Base-by-base conservation (phyloP, 164 flowering plant species). In the Cinnamomum micranthum region DNA sequence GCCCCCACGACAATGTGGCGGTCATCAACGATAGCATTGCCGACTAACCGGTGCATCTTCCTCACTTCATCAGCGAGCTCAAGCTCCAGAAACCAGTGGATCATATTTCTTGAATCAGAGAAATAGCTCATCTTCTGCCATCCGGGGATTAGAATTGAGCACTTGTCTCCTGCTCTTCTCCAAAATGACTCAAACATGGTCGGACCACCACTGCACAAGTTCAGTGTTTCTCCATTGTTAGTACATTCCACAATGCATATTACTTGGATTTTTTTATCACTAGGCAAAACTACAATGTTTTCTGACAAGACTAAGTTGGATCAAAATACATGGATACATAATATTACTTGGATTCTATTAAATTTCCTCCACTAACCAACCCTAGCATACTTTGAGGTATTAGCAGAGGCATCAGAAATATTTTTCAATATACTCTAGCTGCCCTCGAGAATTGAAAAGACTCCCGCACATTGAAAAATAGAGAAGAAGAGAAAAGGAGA, bases 71-170 rank as follows among this genome's bases (percentile, higher is more conserved):
- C 77, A 7, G 85, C 92, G 23, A 96, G 82, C 64, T 85, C 89
- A 0, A 92, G 91, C 86, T 90, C 98, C 66, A 94, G 65, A 71
- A 92, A 96, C 99, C 98, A 92, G 83, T 95, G 92, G 1, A 89
- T n/a, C n/a, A n/a, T 59, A 76, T 81, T 89, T 3, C 55, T 66
- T 13, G 69, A 33, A 73, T 94, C 92, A 0, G 96, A 88, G 74
- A 94, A 89, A 60, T 96, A 94, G 76, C 98, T 92, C 77, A 91
- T 79, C 14, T 80, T 83, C 17, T 91, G 87, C 93, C 94, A 88
- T n/a, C 95, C 97, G 0, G 86, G 74, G 52, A 94, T 88, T 72
- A 84, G 81, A 10, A 94, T 67, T 0, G 85, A 81, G 19, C 87
- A 72, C 69, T 81, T 83, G 52, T 89, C 92, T 0, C 97, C 97